phyloP scores from a whole-genome alignment of 352 stramenopile species.

The Globisporangium paroecandrum region DNA sequence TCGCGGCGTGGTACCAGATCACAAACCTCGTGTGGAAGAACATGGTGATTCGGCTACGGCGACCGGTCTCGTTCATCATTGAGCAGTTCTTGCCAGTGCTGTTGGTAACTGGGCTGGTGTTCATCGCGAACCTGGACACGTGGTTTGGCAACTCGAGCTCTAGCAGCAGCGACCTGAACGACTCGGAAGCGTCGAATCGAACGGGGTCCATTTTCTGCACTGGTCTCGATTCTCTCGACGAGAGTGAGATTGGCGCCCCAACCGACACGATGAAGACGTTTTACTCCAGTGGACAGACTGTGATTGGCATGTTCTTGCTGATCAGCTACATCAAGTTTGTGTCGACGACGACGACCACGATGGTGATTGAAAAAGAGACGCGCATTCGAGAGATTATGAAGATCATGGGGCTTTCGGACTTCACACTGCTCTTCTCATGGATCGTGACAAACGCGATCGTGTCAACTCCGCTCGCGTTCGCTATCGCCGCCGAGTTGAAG shows the following conservation, averaged over 20 bases:
- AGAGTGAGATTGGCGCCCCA: constrained; percentile 30
- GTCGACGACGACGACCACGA: constrained; percentile 58
- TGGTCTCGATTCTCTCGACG: constrained; percentile 22
- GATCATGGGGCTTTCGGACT: constrained; percentile 76
- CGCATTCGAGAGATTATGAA: constrained; percentile 78
- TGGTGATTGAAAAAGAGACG: constrained; percentile 84
- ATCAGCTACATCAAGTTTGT: constrained; percentile 60
- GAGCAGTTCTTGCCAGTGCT: constrained; percentile 57
- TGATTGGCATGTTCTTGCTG: constrained; percentile 57
- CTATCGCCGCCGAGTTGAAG: constrained; percentile 50
- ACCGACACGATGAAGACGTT: constrained; percentile 53
- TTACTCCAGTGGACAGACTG: constrained; percentile 59
- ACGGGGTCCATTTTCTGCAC: constrained; percentile 34
- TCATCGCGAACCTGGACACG: constrained; percentile 59
- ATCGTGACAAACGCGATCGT: constrained; percentile 45
- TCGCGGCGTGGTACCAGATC: constrained; percentile 44
- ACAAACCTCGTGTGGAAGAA: constrained; percentile 79
- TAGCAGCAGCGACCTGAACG: constrained; percentile 11
- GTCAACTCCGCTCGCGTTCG: constrained; percentile 46
- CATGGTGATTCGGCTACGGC: constrained; percentile 39
- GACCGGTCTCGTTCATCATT: constrained; percentile 51
- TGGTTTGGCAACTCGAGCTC: constrained; percentile 33
- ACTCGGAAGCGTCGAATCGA: constrained; percentile 20
- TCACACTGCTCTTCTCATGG: constrained; percentile 63
- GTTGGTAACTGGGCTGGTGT: constrained; percentile 43